phyloP scores from a whole-genome alignment of 441 rosid genomes.

The Viola pubescens region DNA sequence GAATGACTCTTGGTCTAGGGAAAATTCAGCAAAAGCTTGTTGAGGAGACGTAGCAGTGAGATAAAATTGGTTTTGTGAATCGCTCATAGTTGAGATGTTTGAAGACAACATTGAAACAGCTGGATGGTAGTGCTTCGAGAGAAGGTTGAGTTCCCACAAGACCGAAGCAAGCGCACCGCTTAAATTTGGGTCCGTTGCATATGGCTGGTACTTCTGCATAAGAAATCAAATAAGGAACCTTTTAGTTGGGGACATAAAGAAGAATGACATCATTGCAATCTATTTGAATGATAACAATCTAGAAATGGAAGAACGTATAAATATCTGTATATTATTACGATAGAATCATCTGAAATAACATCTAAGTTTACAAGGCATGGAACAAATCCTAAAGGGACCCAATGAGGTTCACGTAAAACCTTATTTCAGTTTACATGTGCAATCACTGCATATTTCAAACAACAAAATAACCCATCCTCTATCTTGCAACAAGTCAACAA shows the following conservation, averaged over 20 bases:
- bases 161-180: conserved; percentile 92
- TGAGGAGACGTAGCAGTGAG: conserved; percentile 48
- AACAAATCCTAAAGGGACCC: too few species aligned
- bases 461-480: too few species aligned
- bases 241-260: neutral
- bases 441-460: too few species aligned
- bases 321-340: too few species aligned
- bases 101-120: conserved; percentile 52
- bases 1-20: conserved; percentile 49
- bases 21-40: conserved; percentile 54
- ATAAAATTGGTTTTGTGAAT: conserved; percentile 51
- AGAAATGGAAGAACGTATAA: too few species aligned
- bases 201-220: conserved; percentile 76
- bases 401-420: too few species aligned
- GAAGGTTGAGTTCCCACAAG: conserved; percentile 89
- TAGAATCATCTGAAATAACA: too few species aligned
- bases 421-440: too few species aligned
- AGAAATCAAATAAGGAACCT: neutral
- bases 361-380: too few species aligned
- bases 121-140: conserved; percentile 74
- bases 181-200: conserved; percentile 69
- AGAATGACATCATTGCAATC: too few species aligned
- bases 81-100: conserved; percentile 52
- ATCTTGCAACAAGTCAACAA: neutral
- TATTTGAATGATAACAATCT: too few species aligned